Conservation (phyloP, 2,329 filamentous ascomycete genomes). For the Nothophaeocryptopus gaeumannii region DNA sequence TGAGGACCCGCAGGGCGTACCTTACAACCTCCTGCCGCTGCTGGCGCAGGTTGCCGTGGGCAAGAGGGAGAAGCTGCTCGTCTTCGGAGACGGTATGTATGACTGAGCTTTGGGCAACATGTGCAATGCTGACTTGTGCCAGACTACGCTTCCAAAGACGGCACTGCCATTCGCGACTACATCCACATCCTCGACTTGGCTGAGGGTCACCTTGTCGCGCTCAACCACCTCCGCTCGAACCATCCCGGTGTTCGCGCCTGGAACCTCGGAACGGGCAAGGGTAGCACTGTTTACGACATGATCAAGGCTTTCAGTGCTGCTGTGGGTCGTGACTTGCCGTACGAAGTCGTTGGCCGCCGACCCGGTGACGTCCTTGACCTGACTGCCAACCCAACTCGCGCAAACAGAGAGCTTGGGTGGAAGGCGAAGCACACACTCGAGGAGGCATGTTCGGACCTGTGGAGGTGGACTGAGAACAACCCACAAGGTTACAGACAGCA, state of each 20-base stretch:
- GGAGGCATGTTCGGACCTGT: constrained; percentile 88
- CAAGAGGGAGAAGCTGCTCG: constrained; percentile 86
- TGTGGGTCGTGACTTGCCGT: constrained; percentile 80
- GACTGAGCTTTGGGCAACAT: not conserved
- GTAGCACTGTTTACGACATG: constrained; percentile 96
- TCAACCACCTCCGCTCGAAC: constrained; percentile 81
- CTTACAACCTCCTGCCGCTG: constrained; percentile 91
- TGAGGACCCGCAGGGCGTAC: constrained; percentile 92
- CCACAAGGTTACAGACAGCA: constrained; percentile 90
- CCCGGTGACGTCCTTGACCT: constrained; percentile 91
- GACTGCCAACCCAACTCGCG: constrained; percentile 83
- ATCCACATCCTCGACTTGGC: constrained; percentile 94
- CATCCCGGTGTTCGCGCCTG: constrained; percentile 89
- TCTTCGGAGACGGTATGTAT: constrained; percentile 82
- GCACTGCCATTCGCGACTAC: constrained; percentile 95
- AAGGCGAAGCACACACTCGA: constrained; percentile 87
- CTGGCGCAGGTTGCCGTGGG: constrained; percentile 95
- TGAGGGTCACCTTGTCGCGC: constrained; percentile 78
- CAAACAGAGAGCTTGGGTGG: constrained; percentile 88
- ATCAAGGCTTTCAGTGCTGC: constrained; percentile 88
- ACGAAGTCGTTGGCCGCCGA: constrained; percentile 78
- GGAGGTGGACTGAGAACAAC: constrained; percentile 97
- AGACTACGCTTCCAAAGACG: constrained; percentile 90
- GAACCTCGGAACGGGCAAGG: constrained; percentile 93
- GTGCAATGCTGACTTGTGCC: constrained; percentile 10